Evolutionary conservation across 2,329 filamentous ascomycete species (phyloP), one percentile per base, ranked within the genome.

Genomic region (Fusarium foetens): DNA sequence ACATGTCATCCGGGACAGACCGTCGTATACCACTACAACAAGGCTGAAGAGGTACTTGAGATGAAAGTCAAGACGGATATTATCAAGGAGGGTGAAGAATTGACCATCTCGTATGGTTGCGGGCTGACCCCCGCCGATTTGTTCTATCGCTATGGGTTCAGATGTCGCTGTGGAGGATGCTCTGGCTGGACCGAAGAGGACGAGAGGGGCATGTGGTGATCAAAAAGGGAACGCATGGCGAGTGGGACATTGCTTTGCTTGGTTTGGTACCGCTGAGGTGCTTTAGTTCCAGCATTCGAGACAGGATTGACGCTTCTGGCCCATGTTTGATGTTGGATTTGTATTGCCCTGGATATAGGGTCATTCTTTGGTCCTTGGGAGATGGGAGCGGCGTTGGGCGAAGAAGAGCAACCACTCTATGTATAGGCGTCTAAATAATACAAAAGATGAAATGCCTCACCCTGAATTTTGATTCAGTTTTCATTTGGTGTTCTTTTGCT

Each of bases 161-260:
- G 81, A 5, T 90, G 88, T 74, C 69, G 77, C 8, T 90, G 88
- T 58, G 85, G 85, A 16, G 80, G 78, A 4, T 90, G 88, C 63
- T 58, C 70, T 14, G 79, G 79, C 5, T 63, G 64, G 21, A 67
- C 66, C 2, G 61, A 72, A 11, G 68, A 77, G 21, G 49, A 74
- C 17, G 41, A 66, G 46, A 31, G 54, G 12, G 48, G 41, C 8
- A 53, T 29, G 16, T 76, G 74, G 74, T 76, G 52, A 61, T 45
- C 10, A 19, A 57, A 33, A 49, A 42, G 25, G 27, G 21, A 43
- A 46, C 21, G 17, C 14, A 33, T 53, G 29, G 61, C 27, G 45
- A 35, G 17, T 25, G 31, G 17, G n/a, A 19, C n/a, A 17, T 35
- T 38, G 46, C 33, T n/a, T 64, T 49, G 13, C 39, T 46, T 29